Evolutionary conservation across 2,329 filamentous ascomycete species (phyloP).

Genomic region (Colletotrichum salicis): DNA sequence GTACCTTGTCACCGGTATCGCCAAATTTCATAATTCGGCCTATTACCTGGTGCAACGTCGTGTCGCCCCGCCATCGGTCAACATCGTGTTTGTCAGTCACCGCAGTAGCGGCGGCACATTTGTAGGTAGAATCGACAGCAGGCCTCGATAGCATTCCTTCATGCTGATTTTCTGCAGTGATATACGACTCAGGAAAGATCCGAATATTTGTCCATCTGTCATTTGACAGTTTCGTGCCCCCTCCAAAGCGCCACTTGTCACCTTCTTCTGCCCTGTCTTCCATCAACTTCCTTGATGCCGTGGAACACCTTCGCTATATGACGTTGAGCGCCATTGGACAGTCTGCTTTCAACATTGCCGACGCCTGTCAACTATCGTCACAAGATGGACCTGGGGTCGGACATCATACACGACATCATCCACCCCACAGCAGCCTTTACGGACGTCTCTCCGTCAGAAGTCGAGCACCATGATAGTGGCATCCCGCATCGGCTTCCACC

Average conservation of each 20-base stretch:
- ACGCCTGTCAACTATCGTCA: slow-evolving; percentile 27
- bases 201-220: background rate
- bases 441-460: background rate
- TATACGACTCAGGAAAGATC: background rate
- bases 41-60: background rate
- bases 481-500: background rate
- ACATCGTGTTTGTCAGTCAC: background rate
- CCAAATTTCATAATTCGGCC: background rate
- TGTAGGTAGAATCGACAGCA: background rate
- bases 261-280: background rate
- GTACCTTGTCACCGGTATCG: slow-evolving; percentile 4
- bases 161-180: background rate
- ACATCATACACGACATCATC: slow-evolving; percentile 64
- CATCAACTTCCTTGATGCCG: slow-evolving; percentile 19
- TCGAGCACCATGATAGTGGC: background rate
- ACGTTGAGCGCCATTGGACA: slow-evolving; percentile 19
- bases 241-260: slow-evolving; percentile 15
- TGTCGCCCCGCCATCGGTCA: slow-evolving; percentile 9
- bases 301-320: slow-evolving; percentile 23
- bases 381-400: slow-evolving; percentile 64
- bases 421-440: slow-evolving; percentile 67
- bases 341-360: slow-evolving; percentile 11
- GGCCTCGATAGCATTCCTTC: background rate
- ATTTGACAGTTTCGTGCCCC: slow-evolving; percentile 14
- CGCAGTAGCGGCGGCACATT: background rate